These are phyloP conservation scores for Simmondsia chinensis DNA, from an alignment of 148 eudicot species.

Conservation along the genomic window DNA sequence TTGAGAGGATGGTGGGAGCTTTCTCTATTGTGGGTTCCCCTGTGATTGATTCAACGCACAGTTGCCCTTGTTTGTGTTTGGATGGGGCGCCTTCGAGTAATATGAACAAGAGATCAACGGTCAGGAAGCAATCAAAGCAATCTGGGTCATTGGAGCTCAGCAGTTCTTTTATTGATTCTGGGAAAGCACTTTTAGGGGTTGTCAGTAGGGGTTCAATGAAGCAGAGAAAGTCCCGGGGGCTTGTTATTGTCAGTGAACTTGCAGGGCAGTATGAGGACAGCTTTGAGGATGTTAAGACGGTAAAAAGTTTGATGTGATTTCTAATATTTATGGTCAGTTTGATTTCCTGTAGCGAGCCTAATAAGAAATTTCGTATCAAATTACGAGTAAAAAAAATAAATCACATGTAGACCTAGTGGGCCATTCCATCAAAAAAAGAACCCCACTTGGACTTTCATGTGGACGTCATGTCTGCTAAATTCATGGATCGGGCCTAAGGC, in stretches of 20 bases:
- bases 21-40: conserved; percentile 56
- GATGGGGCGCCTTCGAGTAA: conserved; percentile 38
- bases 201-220: conserved; percentile 27
- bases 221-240: conserved; percentile 31
- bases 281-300: conserved; percentile 79
- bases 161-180: conserved; percentile 23
- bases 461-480: no score
- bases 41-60: conserved; percentile 50
- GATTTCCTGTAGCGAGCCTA: neutral
- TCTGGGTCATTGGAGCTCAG: conserved; percentile 14
- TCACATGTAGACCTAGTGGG: no score
- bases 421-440: no score
- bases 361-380: neutral
- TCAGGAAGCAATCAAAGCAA: conserved; percentile 11
- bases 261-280: conserved; percentile 90
- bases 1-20: conserved; percentile 47
- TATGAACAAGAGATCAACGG: conserved; percentile 18
- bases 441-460: no score
- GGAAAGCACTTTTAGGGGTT: conserved; percentile 15
- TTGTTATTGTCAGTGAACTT: conserved; percentile 46
- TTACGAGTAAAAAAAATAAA: neutral
- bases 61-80: conserved; percentile 59
- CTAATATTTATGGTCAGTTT: neutral
- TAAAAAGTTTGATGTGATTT: conserved; percentile 15
- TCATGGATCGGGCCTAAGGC: no score